Evolutionary conservation across 1,284 basidiomycete genomes (phyloP), one percentile per base, ranked within the genome.

Genomic region (Cutaneotrichosporon spelunceum): DNA sequence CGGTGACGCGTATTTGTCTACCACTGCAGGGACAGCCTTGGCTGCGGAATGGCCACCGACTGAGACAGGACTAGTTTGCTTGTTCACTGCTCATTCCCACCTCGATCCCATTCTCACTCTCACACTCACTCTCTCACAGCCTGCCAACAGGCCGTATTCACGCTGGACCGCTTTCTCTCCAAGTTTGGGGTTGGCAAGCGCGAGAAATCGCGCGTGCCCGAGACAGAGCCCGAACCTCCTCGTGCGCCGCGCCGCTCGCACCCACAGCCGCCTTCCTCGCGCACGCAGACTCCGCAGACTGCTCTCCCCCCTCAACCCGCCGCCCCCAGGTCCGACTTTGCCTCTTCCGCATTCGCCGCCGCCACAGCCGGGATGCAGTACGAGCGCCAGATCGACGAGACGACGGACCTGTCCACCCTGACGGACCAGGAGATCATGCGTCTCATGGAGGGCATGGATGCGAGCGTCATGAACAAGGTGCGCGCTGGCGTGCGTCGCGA

Each of bases 401-500:
- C 72, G 53, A 79, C 77, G 16, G 75, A 75, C 52, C 52, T 78
- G 60, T 66, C 70, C 3, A 77, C 76, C 4, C 71, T 79, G 65
- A 79, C 77, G 3, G 76, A 79, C 60, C 74, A 75, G 58, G 77
- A 79, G 66, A 79, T 79, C 57, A 76, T 74, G 73, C 69, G 69
- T 36, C 65, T 79, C 30, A 76, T 72, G 66, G 73, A 77, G 61
- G 69, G 70, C 13, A 76, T 77, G 72, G 71, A 71, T 27, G 70
- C 72, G 11, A 68, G 69, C 23, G 68, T 68, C 10, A 63, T 70
- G 57, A 66, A 63, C 53, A 69, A 72, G 69, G 73, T 74, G 58
- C 50, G 73, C 61, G 5, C 8, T 10, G 27, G 23, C 1, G 7
- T 16, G 7, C n/a, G n/a, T n/a, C n/a, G n/a, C n/a, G n/a, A n/a